Base-by-base conservation (phyloP, 2,329 filamentous ascomycete genomes). In the Hypomyces rosellus region DNA sequence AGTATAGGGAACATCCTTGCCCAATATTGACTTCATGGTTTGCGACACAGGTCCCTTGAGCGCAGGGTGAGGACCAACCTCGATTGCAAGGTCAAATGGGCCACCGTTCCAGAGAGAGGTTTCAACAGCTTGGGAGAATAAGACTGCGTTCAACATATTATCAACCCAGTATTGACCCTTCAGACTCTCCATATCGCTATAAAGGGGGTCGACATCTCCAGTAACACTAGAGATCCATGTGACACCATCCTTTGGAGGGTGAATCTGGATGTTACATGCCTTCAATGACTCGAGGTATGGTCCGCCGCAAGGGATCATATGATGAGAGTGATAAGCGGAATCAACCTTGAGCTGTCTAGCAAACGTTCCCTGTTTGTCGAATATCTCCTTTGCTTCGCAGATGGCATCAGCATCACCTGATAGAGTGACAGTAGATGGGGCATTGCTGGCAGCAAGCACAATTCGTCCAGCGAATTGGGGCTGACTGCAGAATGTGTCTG, bases 261-360 rank as follows among this genome's bases (percentile, higher is more conserved):
- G 25, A 38, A 22, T 15, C 16, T 48, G 34, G 34, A 60, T 37
- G 1, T 45, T n/a, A n/a, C 48, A 53, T 9, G 30, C 18, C 18
- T 43, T 30, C 1, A 59, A 53, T 0, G 49, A 16, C 1, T 48
- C 50, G 11, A 61, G 22, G 20, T 61, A 63, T 3, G 45, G 44
- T 5, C 45, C 46, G 13, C 48, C 54, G 12, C 55, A 61, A 5
- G 54, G 48, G 9, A 45, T 15, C 74, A 78, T 78, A 55, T 76
- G 75, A 2, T 65, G 65, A 0, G 74, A 77, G 59, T 78, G 75
- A 47, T 77, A 78, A 0, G 74, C 74, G 0, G 66, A 74, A 45
- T 76, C 72, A 1, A 77, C 67, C 3, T 57, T 54, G 9, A 78
- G 59, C 0, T 63, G 7, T 2, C 69, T 60, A 0, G 65, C 63